Conservation (phyloP, 1,284 basidiomycete genomes). For the Trichosporon inkin region DNA sequence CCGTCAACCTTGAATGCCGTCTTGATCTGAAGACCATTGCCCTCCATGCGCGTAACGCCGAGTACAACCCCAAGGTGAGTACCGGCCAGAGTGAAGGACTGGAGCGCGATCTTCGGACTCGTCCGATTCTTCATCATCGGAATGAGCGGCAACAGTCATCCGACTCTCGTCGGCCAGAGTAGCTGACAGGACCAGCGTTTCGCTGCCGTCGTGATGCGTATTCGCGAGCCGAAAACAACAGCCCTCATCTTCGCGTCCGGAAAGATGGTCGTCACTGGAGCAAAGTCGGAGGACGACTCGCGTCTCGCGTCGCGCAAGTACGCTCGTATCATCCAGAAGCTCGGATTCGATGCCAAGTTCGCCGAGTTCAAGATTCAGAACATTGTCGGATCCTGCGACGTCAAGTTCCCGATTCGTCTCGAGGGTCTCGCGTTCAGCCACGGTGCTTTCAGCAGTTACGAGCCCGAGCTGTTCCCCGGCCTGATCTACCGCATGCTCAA, state of each 20-base stretch:
- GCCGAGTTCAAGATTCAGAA: constrained; percentile 99
- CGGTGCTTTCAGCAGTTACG: constrained; percentile 97
- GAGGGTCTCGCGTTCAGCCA: constrained; percentile 97
- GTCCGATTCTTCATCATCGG: background rate
- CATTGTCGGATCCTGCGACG: constrained; percentile 97
- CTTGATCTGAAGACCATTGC: constrained; percentile 98
- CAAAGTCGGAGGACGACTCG: constrained; percentile 98
- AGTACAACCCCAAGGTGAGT: constrained; percentile 99
- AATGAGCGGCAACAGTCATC: background rate
- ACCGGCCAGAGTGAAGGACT: background rate
- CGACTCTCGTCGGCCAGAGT: background rate
- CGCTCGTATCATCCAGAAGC: constrained; percentile 98
- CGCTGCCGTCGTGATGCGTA: constrained; percentile 99
- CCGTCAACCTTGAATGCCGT: constrained; percentile 95
- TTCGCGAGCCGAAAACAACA: constrained; percentile 98
- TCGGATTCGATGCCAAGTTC: constrained; percentile 99
- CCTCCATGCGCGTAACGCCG: constrained; percentile 94
- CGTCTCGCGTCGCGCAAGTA: constrained; percentile 97
- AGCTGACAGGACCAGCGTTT: constrained; percentile 75
- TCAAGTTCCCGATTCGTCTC: constrained; percentile 97
- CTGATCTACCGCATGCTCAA: constrained; percentile 99
- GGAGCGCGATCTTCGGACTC: background rate
- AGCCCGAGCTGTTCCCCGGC: constrained; percentile 98
- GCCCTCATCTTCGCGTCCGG: constrained; percentile 99
- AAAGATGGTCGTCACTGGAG: constrained; percentile 99